Evolutionary conservation across 106 monocot genomes (phyloP).

Genomic region (Dioscorea zingiberensis): DNA sequence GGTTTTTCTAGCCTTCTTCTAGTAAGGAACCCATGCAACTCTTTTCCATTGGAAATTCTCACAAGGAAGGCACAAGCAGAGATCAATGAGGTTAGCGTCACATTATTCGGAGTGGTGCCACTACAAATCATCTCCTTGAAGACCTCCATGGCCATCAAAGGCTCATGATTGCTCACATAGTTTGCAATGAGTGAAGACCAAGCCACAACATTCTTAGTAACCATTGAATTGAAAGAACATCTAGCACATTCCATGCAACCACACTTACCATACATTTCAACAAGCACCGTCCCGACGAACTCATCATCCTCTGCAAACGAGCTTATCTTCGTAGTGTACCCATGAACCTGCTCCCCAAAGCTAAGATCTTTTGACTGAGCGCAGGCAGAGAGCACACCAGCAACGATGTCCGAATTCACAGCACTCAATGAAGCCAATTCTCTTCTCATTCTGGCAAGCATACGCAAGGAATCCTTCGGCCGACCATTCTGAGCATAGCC

Average conservation of each 20-base stretch:
- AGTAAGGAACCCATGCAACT: slow-evolving; percentile 13
- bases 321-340: slow-evolving; percentile 3
- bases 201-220: slow-evolving; percentile 8
- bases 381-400: slow-evolving; percentile 16
- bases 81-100: slow-evolving; percentile 17
- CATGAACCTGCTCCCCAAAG: slow-evolving; percentile 13
- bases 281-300: slow-evolving; percentile 11
- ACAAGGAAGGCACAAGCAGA: slow-evolving; percentile 13
- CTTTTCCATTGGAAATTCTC: slow-evolving; percentile 5
- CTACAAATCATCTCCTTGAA: slow-evolving; percentile 17
- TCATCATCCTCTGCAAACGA: not conserved
- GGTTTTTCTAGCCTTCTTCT: not conserved
- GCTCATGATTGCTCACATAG: not conserved
- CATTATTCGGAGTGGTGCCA: slow-evolving; percentile 7
- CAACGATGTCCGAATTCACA: slow-evolving; percentile 3
- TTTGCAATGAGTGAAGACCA: slow-evolving; percentile 21
- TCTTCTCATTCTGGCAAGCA: slow-evolving; percentile 6
- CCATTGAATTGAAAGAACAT: slow-evolving; percentile 3
- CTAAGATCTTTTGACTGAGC: not conserved
- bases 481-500: slow-evolving; percentile 8
- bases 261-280: slow-evolving; percentile 19
- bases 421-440: not conserved
- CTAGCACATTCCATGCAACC: slow-evolving; percentile 4
- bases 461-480: not conserved
- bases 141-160: not conserved